Evolutionary conservation across 306 rosid species (phyloP), one percentile per base, ranked within the genome.

Genomic region (Cucurbita maxima): DNA sequence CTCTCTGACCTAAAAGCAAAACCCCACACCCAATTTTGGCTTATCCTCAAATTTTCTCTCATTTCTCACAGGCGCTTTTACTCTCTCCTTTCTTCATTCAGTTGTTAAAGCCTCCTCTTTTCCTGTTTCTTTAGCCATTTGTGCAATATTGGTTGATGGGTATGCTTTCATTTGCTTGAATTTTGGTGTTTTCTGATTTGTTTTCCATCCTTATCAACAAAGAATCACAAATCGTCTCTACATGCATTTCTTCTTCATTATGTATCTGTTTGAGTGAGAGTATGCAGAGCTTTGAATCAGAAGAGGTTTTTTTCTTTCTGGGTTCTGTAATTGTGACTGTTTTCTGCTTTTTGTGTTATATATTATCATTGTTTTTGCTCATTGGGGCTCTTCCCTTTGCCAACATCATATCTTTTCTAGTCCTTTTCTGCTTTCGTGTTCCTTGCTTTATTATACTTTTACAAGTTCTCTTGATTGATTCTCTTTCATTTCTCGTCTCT

Each of bases 351-450:
- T 13, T 2, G 25, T 67, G 54, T 18, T 41, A 34, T 43, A n/a
- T 44, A 20, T 68, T 22, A 47, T 68, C 20, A 45, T 47, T 61
- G 47, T 38, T 68, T 45, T 68, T 68, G 20, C n/a, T 82, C 47
- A 63, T 71, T 76, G 83, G 77, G 83, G 47, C 25, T 61, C 81
- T 81, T 80, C 79, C 77, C 84, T 82, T 85, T 83, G 90, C 81
- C 90, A 76, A 84, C 76, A 85, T 85, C 78, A 83, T 76, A 71
- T 77, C 66, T 85, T 81, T 71, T 84, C 84, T 88, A 88, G 89
- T 82, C 94, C 73, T 86, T 88, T 85, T 87, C 86, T 86, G 82
- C 92, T 89, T 87, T 89, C 78, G 71, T 68, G 55, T 44, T 44
- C 59, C 40, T 88, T 79, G 80, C 74, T 76, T 77, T 83, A 85